Conservation (phyloP, 257 asterid species). For the Nicotiana benthamiana region DNA sequence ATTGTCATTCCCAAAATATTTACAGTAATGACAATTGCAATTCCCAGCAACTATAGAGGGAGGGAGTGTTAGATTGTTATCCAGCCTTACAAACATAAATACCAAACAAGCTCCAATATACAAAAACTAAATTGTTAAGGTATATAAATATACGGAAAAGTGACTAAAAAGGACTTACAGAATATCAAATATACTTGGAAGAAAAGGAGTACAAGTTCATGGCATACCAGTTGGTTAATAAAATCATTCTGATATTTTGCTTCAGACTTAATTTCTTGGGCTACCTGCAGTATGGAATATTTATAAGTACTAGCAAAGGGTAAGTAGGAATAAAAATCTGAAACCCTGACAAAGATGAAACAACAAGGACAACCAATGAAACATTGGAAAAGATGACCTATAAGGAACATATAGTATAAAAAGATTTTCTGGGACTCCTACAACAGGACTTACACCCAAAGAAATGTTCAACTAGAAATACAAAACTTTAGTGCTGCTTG, state of each 20-base stretch:
- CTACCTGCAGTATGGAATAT: slow-evolving; percentile 54
- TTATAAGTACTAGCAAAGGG: not conserved
- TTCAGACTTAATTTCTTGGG: slow-evolving; percentile 78
- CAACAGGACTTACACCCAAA: not conserved
- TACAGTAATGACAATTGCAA: not conserved
- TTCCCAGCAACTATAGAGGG: not conserved
- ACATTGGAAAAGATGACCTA: not conserved
- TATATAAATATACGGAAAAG: not conserved
- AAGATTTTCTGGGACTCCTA: not conserved
- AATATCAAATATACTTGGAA: not conserved
- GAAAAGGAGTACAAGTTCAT: not conserved
- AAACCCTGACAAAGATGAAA: not conserved
- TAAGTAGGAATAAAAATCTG: not conserved
- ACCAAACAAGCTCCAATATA: not conserved
- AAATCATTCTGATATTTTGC: slow-evolving; percentile 84
- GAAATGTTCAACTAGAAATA: not conserved
- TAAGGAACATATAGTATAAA: not conserved
- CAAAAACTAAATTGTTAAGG: not conserved
- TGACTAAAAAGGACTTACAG: not conserved
- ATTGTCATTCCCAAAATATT: not conserved
- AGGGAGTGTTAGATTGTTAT: not conserved
- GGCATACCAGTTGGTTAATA: slow-evolving; percentile 80
- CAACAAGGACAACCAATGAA: not conserved
- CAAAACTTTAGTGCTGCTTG: not conserved
- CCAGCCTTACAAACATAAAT: not conserved